phyloP scores from a whole-genome alignment of 805 yeast genomes.

The Candida caryicola region DNA sequence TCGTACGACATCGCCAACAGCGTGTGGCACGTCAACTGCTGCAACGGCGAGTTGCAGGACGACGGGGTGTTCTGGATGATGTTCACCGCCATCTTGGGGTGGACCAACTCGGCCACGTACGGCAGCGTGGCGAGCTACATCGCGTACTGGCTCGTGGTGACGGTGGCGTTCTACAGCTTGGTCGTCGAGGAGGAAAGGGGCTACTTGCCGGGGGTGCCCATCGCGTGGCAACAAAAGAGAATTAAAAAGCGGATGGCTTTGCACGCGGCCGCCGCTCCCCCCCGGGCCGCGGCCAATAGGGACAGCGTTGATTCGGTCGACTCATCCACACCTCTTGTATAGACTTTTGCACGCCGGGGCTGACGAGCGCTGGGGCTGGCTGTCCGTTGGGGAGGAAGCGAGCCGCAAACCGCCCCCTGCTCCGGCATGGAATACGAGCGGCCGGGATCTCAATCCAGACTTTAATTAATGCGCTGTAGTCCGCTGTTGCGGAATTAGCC shows the following conservation, averaged over 20 bases:
- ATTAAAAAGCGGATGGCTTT: conserved; percentile 38
- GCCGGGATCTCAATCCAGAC: too few relatives aligned
- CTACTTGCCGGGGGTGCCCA: conserved; percentile 45
- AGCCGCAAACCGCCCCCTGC: too few relatives aligned
- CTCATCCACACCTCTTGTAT: conserved; percentile 28
- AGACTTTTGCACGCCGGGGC: too few relatives aligned
- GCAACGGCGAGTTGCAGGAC: conserved; percentile 63
- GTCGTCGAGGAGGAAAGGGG: conserved; percentile 46
- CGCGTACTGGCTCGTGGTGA: conserved; percentile 61
- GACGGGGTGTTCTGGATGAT: conserved; percentile 94
- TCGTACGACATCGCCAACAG: conserved; percentile 76
- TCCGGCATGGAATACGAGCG: too few relatives aligned
- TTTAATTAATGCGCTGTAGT: too few relatives aligned
- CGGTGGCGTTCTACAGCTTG: conserved; percentile 42
- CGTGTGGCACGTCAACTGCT: conserved; percentile 94
- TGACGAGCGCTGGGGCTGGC: too few relatives aligned
- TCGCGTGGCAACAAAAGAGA: conserved; percentile 55
- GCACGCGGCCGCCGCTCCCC: not conserved
- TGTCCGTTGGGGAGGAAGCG: too few relatives aligned
- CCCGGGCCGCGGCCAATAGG: conserved; percentile 1
- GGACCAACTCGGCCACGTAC: conserved; percentile 93
- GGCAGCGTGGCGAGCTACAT: conserved; percentile 78
- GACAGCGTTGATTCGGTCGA: conserved; percentile 26
- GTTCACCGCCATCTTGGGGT: conserved; percentile 82
- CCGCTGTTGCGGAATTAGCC: too few relatives aligned